These are phyloP conservation scores for Persicaria tinctoria DNA, from an alignment of 148 eudicot species.

Conservation along the genomic window DNA sequence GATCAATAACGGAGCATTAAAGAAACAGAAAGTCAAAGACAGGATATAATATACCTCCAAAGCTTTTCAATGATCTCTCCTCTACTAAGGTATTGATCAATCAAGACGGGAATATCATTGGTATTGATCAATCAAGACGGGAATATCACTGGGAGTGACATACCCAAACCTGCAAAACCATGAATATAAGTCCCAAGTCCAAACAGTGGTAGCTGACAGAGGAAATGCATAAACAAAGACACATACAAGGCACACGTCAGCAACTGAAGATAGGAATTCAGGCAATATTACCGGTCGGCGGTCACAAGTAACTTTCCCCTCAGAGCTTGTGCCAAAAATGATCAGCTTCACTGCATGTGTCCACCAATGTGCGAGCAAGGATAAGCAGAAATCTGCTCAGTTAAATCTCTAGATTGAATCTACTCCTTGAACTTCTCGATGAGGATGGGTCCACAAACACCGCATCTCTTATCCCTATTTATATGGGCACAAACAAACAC, in stretches of 20 bases:
- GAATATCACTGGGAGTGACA: constrained; percentile 80
- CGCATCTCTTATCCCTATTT: no score
- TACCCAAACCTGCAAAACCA: constrained; percentile 76
- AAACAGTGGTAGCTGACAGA: background rate
- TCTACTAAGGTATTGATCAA: constrained; percentile 70
- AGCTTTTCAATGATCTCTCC: constrained; percentile 74
- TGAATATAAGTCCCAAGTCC: background rate
- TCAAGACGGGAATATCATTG: no score
- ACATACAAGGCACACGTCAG: background rate
- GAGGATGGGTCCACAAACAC: constrained; percentile 15
- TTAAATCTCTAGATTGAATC: constrained; percentile 43
- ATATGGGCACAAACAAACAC: no score
- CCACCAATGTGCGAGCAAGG: constrained; percentile 96
- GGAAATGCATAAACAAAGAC: background rate
- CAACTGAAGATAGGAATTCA: background rate
- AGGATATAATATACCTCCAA: constrained; percentile 63
- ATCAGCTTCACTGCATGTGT: constrained; percentile 92
- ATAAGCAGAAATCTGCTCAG: constrained; percentile 59
- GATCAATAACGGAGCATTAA: background rate
- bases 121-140: constrained; percentile 64
- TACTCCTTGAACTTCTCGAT: constrained; percentile 77
- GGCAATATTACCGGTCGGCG: constrained; percentile 59
- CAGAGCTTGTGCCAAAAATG: constrained; percentile 58
- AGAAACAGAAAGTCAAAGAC: background rate
- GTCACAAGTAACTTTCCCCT: constrained; percentile 78